Evolutionary conservation across 805 yeast species (phyloP), one percentile per base, ranked within the genome.

Genomic region (Wickerhamomyces chambardii): DNA sequence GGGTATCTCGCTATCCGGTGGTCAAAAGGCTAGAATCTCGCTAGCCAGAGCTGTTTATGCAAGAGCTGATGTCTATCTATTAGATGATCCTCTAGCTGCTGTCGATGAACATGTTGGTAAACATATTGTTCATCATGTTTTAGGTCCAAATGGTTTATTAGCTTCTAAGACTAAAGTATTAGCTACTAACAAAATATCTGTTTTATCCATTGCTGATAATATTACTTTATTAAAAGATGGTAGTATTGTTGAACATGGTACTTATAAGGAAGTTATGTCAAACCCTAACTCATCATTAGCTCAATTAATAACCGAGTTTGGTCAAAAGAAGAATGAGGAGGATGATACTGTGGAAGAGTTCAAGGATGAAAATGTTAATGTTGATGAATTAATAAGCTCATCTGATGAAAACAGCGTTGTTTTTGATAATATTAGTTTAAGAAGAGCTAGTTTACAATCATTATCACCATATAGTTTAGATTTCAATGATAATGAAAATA

Each of bases 61-160:
- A 11, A 71, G 97, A 44, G 94, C 97, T 4, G 97, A 92, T 52
- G 75, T 92, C 22, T 87, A 85, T 55, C 61, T 92, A 29, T 61
- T 92, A 43, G 98, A 92, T 56, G 98, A 92, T 59, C 84, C 95
- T 9, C 69, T 92, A 40, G 82, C 95, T 55, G 98, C 98, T 18
- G 98, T 92, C 29, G 98, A 92, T 60, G 97, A 87, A 48, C 98
- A 92, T 55, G 98, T 92, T 43, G 90, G 95, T 11, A 77, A 75
- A 44, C 94, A 85, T 51, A 66, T 92, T 48, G 77, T 84, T 45
- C 79, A 78, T 45, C 78, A 83, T 50, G 95, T 89, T 16, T 48
- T 75, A n/a, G n/a, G n/a, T n/a, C n/a, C n/a, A 15, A 61, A 65
- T 26, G 83, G 83, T 18, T 43, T 78, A 12, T 55, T 78, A 33